Base-by-base conservation (phyloP, 2,329 filamentous ascomycete genomes). In the Diaporthe humulicola region DNA sequence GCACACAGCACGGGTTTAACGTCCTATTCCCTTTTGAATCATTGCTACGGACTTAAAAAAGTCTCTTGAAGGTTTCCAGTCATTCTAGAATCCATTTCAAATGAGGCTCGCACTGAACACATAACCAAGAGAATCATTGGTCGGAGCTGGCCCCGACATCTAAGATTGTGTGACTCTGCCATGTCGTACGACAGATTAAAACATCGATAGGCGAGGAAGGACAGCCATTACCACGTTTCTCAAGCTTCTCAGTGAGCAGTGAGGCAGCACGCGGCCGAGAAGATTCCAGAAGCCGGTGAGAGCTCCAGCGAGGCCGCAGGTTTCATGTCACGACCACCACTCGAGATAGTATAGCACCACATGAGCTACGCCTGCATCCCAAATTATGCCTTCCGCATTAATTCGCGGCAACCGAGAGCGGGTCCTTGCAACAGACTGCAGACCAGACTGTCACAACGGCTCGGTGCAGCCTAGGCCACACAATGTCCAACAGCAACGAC, bases 381-480 rank as follows among this genome's bases (percentile, higher is more conserved):
- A 22, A 12, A 1, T 4, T 38, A 14, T 38, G 7, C 14, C 33
- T 38, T 50, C 30, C 30, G 19, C 19, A 7, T 52, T 36, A 19
- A 28, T 10, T 8, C 19, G 64, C 8, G 30, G 8, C 60, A 19
- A 14, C 3, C 28, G 22, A 22, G 12, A 6, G 22, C 30, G 64
- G 64, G 42, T 52, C 45, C 22, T 67, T 36, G 45, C 45, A 33
- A 50, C 12, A 25, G n/a, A 28, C 10, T 67, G 45, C 64, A 52
- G 15, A 28, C 30, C 64, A 17, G 45, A 38, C 64, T 9, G 17
- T 15, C 45, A 48, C 45, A 19, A 38, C 64, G 64, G 64, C 45
- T 67, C 64, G 64, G 64, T 52, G 64, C 64, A 67, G 64, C 64
- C 64, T 67, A 40, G 45, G 28, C 30, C 33, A 15, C n/a, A 67